These are phyloP conservation scores for Fusarium sororula DNA, from an alignment of 2,329 filamentous ascomycete species.

Conservation along the genomic window DNA sequence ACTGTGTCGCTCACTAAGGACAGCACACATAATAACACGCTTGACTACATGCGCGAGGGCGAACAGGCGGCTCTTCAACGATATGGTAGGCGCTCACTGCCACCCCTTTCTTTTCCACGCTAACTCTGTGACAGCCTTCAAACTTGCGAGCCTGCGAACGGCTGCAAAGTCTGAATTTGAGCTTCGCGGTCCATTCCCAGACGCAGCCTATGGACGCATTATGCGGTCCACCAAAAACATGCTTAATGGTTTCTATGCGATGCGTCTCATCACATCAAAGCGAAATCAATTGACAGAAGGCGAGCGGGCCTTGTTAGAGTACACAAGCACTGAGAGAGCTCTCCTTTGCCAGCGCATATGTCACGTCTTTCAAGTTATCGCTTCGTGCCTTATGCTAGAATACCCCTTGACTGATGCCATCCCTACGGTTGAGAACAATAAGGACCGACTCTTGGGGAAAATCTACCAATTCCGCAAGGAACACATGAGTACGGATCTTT, in stretches of 20 bases:
- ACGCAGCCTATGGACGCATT: constrained; percentile 75
- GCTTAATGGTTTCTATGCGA: constrained; percentile 93
- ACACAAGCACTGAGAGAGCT: constrained; percentile 80
- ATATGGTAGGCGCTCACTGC: constrained; percentile 58
- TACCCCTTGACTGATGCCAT: constrained; percentile 91
- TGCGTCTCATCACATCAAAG: constrained; percentile 91
- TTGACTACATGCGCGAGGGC: constrained; percentile 83
- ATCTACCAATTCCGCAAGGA: constrained; percentile 87
- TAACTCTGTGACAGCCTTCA: constrained; percentile 58
- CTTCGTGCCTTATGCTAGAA: constrained; percentile 92
- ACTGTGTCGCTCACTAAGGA: constrained; percentile 73
- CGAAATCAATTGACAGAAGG: constrained; percentile 79
- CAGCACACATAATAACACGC: constrained; percentile 58
- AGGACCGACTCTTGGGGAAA: constrained; percentile 85
- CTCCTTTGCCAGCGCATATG: constrained; percentile 89
- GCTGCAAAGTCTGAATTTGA: constrained; percentile 88
- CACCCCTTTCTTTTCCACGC: not conserved
- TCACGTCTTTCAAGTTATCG: constrained; percentile 86
- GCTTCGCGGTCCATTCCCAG: constrained; percentile 85
- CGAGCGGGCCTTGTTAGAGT: constrained; percentile 81
- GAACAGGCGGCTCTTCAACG: constrained; percentile 89
- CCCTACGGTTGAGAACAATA: constrained; percentile 80
- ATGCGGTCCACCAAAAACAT: constrained; percentile 83
- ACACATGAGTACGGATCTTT: constrained; percentile 53
- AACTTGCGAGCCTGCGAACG: constrained; percentile 76